Evolutionary conservation across 306 rosid genomes (phyloP).

Genomic region (Prinsepia uniflora): DNA sequence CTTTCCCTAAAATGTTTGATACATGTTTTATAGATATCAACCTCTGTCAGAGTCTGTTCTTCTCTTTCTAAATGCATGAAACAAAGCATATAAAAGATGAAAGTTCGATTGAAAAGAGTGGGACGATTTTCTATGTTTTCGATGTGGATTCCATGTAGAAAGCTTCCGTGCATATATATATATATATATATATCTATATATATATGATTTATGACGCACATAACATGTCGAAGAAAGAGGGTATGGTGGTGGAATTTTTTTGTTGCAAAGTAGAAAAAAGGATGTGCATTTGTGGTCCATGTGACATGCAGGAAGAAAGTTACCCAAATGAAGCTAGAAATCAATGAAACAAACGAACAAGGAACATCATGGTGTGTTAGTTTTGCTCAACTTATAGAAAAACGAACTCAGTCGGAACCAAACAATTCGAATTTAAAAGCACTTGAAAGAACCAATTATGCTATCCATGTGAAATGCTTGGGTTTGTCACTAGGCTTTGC

Average conservation of each 20-base stretch:
- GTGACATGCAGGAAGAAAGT: constrained; percentile 42
- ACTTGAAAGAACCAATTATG: constrained; percentile 44
- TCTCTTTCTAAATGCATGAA: constrained; percentile 14
- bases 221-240: constrained; percentile 31
- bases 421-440: constrained; percentile 50
- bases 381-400: constrained; percentile 38
- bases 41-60: background rate
- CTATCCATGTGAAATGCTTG: constrained; percentile 43
- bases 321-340: constrained; percentile 38
- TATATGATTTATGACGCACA: constrained; percentile 31
- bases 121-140: constrained; percentile 28
- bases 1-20: background rate
- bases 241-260: constrained; percentile 28
- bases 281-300: constrained; percentile 53
- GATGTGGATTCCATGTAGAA: constrained; percentile 35
- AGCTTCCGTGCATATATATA: constrained; percentile 27
- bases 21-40: constrained; percentile 8
- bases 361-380: constrained; percentile 41
- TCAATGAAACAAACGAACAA: constrained; percentile 36
- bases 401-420: constrained; percentile 28
- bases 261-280: constrained; percentile 28
- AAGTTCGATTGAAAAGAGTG: background rate
- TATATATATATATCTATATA: background rate
- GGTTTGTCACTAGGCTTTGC: constrained; percentile 24
- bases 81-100: background rate